A percentile compares a stretch with the other conserved stretches of the same genome.
Conservation (phyloP, 2,329 filamentous ascomycete genomes). For the Penicillium verrucosum region DNA sequence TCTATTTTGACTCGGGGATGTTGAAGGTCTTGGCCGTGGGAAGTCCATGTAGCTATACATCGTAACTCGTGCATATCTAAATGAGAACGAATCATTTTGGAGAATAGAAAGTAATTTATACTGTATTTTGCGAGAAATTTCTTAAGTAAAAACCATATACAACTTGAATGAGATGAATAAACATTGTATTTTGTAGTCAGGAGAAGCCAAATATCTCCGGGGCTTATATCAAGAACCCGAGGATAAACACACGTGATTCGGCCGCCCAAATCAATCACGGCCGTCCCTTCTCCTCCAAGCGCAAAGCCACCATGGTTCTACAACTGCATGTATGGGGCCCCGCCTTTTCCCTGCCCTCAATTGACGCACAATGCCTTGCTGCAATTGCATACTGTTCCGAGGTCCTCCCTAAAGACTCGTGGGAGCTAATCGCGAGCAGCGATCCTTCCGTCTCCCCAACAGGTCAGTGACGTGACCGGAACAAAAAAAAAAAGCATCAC, state of each 20-base stretch:
- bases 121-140: not conserved
- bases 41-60: not conserved
- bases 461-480: conserved; percentile 51
- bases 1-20: not conserved
- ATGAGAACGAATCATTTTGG: not conserved
- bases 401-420: conserved; percentile 57
- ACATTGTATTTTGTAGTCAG: not conserved
- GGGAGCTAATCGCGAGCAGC: conserved; percentile 70
- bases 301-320: conserved; percentile 50
- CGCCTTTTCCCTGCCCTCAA: conserved; percentile 82
- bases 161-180: not conserved
- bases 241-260: conserved; percentile 25
- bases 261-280: conserved; percentile 15
- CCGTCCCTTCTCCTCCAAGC: conserved; percentile 11
- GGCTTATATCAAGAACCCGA: not conserved
- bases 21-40: not conserved
- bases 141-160: not conserved
- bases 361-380: conserved; percentile 87
- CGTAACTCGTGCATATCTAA: not conserved
- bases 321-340: conserved; percentile 89
- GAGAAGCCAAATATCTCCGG: not conserved
- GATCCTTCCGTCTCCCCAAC: conserved; percentile 68
- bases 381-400: conserved; percentile 72
- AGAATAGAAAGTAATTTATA: not conserved
- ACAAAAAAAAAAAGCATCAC: not conserved